phyloP scores from a whole-genome alignment of 768 basidiomycete species.

The Lactifluus echinatus region DNA sequence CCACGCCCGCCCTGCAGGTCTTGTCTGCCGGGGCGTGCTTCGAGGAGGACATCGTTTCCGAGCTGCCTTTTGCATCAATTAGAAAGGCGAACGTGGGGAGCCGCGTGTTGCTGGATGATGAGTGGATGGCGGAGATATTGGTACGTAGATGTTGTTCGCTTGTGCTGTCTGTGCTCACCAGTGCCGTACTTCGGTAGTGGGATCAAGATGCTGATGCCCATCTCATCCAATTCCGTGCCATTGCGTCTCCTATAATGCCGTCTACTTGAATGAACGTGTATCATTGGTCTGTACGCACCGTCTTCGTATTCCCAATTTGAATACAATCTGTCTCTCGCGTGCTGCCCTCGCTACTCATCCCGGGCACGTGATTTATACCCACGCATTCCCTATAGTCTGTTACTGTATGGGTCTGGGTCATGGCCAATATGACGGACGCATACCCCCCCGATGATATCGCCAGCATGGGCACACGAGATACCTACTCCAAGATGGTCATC shows the following conservation, averaged over 20 bases:
- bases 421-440: too few species aligned
- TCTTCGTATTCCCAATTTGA: too few species aligned
- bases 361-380: too few species aligned
- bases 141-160: background rate
- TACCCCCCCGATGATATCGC: too few species aligned
- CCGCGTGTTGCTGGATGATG: conserved; percentile 5
- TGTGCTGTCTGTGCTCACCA: background rate
- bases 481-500: too few species aligned
- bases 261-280: background rate
- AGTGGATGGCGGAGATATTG: conserved; percentile 14
- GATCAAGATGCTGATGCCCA: background rate
- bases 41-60: conserved; percentile 12
- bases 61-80: conserved; percentile 6
- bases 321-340: too few species aligned
- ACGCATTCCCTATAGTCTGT: too few species aligned
- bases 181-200: background rate
- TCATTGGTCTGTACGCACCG: too few species aligned
- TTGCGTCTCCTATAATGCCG: background rate
- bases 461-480: too few species aligned
- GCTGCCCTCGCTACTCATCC: too few species aligned
- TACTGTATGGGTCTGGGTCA: too few species aligned
- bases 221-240: background rate
- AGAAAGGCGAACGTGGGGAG: conserved; percentile 12
- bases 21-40: conserved; percentile 10
- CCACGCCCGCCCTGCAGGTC: background rate